Conservation (phyloP, 78 protist species). For the Speleostelium caveatum region DNA sequence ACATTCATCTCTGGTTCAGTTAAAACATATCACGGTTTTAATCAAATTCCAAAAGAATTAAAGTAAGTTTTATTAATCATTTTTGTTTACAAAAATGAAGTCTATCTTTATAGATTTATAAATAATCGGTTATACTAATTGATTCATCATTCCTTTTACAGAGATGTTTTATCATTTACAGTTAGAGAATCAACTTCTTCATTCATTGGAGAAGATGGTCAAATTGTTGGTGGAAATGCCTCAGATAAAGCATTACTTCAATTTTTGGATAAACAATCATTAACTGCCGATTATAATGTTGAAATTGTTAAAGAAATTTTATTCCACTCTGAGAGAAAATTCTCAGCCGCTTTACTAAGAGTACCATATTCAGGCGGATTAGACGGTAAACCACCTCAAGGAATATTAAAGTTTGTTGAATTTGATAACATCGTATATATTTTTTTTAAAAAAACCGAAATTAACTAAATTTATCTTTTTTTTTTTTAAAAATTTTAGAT, state of each 20-base stretch:
- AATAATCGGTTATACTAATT: neutral
- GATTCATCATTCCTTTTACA: neutral
- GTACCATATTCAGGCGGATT: conserved; percentile 60
- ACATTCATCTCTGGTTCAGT: conserved; percentile 65
- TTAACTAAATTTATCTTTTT: neutral
- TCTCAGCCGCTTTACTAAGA: conserved; percentile 60
- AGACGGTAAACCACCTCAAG: conserved; percentile 73
- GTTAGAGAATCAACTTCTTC: conserved; percentile 80
- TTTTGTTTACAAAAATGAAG: neutral
- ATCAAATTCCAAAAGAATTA: conserved; percentile 66
- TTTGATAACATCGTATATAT: too few species aligned
- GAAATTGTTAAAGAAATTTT: conserved; percentile 48
- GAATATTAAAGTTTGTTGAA: conserved; percentile 53
- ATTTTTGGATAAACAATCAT: conserved; percentile 54
- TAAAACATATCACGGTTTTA: conserved; percentile 59
- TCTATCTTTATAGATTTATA: neutral
- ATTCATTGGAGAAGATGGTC: conserved; percentile 80
- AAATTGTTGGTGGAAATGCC: conserved; percentile 85
- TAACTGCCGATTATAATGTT: conserved; percentile 63
- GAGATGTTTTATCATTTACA: conserved; percentile 76
- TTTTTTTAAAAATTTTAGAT: conserved; percentile 3
- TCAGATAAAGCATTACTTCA: conserved; percentile 79
- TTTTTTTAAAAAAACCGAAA: neutral
- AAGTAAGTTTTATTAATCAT: neutral
- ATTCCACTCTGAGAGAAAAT: conserved; percentile 79